A percentile compares a stretch with the other conserved stretches of the same genome.
Evolutionary conservation across 345 rosid species (phyloP).

Genomic region (Aquilaria sinensis): DNA sequence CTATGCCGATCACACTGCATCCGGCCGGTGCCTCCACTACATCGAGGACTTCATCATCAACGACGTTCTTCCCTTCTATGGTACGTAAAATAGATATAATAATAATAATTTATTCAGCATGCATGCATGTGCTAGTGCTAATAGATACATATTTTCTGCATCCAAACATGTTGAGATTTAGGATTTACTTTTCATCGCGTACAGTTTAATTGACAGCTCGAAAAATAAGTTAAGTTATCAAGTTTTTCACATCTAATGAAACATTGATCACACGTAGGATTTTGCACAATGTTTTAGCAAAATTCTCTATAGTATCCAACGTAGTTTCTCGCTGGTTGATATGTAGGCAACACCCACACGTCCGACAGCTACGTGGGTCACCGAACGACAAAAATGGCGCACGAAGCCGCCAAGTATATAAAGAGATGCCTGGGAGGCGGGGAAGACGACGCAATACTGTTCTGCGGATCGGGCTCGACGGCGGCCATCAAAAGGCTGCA

Average conservation of each 20-base stretch:
- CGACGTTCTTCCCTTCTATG: constrained; percentile 46
- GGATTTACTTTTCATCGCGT: no score
- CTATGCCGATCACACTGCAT: constrained; percentile 55
- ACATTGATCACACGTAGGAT: no score
- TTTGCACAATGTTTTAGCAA: no score
- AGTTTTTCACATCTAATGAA: not conserved
- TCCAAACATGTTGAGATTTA: no score
- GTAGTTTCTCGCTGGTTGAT: not conserved
- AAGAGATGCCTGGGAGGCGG: constrained; percentile 43
- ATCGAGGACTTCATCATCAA: constrained; percentile 37
- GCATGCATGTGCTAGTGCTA: no score
- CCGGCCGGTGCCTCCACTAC: constrained; percentile 39
- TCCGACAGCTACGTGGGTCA: constrained; percentile 42
- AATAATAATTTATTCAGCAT: no score
- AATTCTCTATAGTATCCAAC: no score
- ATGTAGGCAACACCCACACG: constrained; percentile 46
- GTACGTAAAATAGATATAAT: constrained; percentile 6
- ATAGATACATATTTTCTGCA: no score
- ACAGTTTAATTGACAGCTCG: no score
- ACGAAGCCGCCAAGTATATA: constrained; percentile 35
- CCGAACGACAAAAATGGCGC: constrained; percentile 37
- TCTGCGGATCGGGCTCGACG: constrained; percentile 50
- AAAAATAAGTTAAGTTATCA: no score
- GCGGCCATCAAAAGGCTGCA: constrained; percentile 46
- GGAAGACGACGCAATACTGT: constrained; percentile 29